phyloP scores from a whole-genome alignment of 2,329 filamentous ascomycete genomes.

The Aspergillus sp. region DNA sequence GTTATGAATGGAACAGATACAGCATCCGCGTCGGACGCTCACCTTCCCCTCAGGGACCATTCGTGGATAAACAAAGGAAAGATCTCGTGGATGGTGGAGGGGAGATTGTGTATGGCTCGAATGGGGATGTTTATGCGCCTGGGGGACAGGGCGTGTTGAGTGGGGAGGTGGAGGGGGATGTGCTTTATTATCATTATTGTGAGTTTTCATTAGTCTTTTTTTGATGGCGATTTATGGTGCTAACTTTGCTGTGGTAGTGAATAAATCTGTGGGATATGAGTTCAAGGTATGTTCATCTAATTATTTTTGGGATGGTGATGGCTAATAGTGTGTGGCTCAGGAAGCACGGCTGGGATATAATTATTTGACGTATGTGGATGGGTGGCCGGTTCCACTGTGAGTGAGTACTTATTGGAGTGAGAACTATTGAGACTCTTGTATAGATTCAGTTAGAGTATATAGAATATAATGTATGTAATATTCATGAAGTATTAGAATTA shows the following conservation, averaged over 20 bases:
- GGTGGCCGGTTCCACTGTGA: conserved; percentile 30
- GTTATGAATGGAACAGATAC: conserved; percentile 47
- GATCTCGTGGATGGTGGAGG: conserved; percentile 61
- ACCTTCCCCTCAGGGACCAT: conserved; percentile 54
- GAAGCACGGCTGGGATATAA: conserved; percentile 37
- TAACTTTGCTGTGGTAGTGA: conserved; percentile 22
- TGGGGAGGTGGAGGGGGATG: conserved; percentile 41
- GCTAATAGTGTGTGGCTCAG: conserved; percentile 14
- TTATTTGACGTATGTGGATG: conserved; percentile 33
- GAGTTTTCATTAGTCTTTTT: conserved; percentile 6
- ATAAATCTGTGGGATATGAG: conserved; percentile 31
- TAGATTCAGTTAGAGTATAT: too few relatives aligned
- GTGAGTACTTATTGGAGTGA: too few relatives aligned
- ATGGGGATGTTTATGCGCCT: conserved; percentile 64
- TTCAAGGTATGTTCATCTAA: conserved; percentile 29
- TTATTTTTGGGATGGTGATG: neutral
- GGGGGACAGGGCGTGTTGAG: conserved; percentile 64
- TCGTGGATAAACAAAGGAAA: conserved; percentile 57
- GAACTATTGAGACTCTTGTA: too few relatives aligned
- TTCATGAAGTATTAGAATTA: too few relatives aligned
- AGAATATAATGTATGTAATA: too few relatives aligned
- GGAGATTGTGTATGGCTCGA: conserved; percentile 60
- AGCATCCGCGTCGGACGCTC: conserved; percentile 66
- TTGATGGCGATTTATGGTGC: neutral
- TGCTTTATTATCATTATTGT: conserved; percentile 42